Evolutionary conservation across 805 yeast genomes (phyloP), one percentile per base, ranked within the genome.

Genomic region (Hanseniaspora occidentalis): DNA sequence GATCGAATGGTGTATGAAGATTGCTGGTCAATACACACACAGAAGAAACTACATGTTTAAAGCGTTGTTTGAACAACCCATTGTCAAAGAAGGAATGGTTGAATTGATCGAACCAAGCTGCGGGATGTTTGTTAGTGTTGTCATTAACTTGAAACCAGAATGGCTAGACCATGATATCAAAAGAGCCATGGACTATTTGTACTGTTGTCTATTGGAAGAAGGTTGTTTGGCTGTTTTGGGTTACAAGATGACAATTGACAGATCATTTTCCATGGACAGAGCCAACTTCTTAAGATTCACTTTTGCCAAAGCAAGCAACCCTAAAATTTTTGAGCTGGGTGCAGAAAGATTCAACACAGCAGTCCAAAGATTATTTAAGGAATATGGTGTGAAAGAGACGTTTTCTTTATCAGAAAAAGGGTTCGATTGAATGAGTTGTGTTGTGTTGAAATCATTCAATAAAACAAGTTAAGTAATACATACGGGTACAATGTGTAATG

Each of bases 161-260:
- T 39, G 38, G n/a, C 26, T 13, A 11, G 20, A 23, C 9, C 18
- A 25, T 24, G 34, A 66, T 40, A 57, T 65, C 41, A 47, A 48
- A 6, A 60, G 56, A 21, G 64, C 69, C 23, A 56, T 77, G 59
- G 55, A 61, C 26, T 50, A 65, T 39, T 58, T 77, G 36, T 64
- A 64, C 44, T 61, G 63, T 47, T 65, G 66, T 43, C 53, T 68
- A 38, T 37, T 64, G 6, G 60, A 66, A 31, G 60, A 65, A 45
- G 85, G 84, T 35, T 73, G 77, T 19, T 63, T 61, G 6, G 70
- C 70, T 20, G 79, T 79, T 17, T 64, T 67, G 35, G 84, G 84
- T 27, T 60, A 69, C 37, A 72, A 67, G 42, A 75, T 79, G 83
- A 69, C 76, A 4, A 65, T 73, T 26, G 65, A 65, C 43, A 52